Evolutionary conservation across 2,329 filamentous ascomycete genomes (phyloP).

Genomic region (Falciphora oryzae): DNA sequence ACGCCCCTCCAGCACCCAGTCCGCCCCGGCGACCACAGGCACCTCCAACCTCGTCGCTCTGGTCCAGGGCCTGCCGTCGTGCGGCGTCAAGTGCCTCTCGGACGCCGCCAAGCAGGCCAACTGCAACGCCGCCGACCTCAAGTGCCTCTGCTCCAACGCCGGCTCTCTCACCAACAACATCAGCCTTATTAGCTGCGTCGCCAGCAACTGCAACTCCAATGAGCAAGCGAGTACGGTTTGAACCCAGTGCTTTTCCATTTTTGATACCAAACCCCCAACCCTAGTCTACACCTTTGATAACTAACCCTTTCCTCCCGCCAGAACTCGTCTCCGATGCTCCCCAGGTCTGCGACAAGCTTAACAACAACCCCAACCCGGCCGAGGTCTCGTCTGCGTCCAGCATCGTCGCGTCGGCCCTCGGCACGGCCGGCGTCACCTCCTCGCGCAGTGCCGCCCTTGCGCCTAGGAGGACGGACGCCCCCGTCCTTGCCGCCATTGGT

Average conservation of each 20-base stretch:
- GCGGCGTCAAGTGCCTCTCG: conserved; percentile 3
- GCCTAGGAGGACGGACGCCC: conserved; percentile 3
- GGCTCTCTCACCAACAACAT: not conserved
- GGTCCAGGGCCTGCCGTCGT: not conserved
- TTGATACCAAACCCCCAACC: too few species aligned
- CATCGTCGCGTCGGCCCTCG: not conserved
- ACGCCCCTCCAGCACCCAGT: not conserved
- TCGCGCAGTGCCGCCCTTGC: not conserved
- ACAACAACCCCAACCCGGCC: conserved; percentile 8
- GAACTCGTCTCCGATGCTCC: conserved; percentile 2
- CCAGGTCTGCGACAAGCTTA: conserved; percentile 4
- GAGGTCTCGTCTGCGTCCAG: conserved; percentile 7
- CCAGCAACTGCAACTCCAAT: not conserved
- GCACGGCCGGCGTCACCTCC: not conserved
- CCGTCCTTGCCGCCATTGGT: conserved; percentile 4
- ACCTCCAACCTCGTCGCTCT: conserved; percentile 2
- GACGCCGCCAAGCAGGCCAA: conserved; percentile 1
- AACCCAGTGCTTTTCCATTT: not conserved
- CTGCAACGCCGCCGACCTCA: conserved; percentile 5
- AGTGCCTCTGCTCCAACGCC: conserved; percentile 7
- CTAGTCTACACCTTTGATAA: not conserved
- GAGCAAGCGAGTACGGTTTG: not conserved
- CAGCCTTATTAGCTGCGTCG: not conserved
- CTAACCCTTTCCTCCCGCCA: not conserved
- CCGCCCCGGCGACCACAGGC: not conserved